These are phyloP conservation scores for Melanogaster broomeanus DNA, from an alignment of 768 basidiomycete species.

Conservation along the genomic window DNA sequence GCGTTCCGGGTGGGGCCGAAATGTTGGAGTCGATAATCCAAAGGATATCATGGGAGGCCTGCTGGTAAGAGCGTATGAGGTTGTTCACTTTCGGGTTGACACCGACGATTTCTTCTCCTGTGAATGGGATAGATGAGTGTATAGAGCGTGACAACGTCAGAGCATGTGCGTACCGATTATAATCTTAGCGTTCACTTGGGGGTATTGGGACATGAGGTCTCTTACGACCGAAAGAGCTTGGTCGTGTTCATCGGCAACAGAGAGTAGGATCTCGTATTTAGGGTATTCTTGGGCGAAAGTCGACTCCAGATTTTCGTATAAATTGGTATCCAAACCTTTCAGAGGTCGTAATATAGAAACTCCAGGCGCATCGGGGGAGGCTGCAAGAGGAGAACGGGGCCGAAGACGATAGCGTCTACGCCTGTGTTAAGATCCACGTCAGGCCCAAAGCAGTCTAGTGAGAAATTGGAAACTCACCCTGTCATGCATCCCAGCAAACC, in stretches of 20 bases:
- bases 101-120: constrained; percentile 83
- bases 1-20: constrained; percentile 70
- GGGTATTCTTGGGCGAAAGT: constrained; percentile 92
- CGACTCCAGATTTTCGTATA: constrained; percentile 95
- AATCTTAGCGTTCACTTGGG: constrained; percentile 68
- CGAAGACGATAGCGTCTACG: constrained; percentile 73
- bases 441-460: neutral
- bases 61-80: constrained; percentile 78
- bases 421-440: constrained; percentile 41
- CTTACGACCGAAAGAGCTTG: constrained; percentile 84
- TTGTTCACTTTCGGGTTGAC: constrained; percentile 99
- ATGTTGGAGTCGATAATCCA: constrained; percentile 99
- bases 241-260: constrained; percentile 86
- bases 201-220: constrained; percentile 78
- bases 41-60: constrained; percentile 84
- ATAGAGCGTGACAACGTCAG: neutral
- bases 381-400: constrained; percentile 60
- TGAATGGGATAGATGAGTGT: constrained; percentile 1
- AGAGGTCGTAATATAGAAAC: constrained; percentile 94
- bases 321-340: constrained; percentile 92
- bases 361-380: constrained; percentile 66
- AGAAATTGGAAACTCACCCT: constrained; percentile 55
- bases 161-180: constrained; percentile 62
- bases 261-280: constrained; percentile 88
- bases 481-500: constrained; percentile 65